These are phyloP conservation scores for Isoetes taiwanensis DNA, from an alignment of 75 land plant species.

Conservation along the genomic window DNA sequence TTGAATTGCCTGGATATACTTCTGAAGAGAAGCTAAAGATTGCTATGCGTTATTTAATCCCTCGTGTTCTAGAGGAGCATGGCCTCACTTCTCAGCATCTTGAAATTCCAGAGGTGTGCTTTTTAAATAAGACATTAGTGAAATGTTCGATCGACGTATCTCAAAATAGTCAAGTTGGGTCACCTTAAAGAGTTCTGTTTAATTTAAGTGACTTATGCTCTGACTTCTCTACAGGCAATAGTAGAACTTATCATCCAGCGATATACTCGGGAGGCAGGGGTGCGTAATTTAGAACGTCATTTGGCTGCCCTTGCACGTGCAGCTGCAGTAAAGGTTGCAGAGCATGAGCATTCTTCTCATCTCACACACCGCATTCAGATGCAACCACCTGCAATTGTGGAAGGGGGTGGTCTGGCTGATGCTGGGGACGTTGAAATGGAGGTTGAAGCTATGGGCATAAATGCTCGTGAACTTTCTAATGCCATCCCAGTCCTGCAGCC, in stretches of 20 bases:
- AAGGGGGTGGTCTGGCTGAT: conserved; percentile 55
- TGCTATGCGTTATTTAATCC: conserved; percentile 85
- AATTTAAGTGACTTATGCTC: not conserved
- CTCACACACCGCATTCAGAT: conserved; percentile 28
- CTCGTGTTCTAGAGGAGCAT: conserved; percentile 89
- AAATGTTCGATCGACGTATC: not conserved
- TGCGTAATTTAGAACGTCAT: conserved; percentile 77
- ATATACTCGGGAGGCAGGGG: conserved; percentile 97
- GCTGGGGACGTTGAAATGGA: conserved; percentile 85
- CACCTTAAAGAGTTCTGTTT: not conserved
- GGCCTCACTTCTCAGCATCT: conserved; percentile 62
- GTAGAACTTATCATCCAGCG: conserved; percentile 80
- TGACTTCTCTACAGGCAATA: conserved; percentile 32
- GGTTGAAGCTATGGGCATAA: conserved; percentile 63
- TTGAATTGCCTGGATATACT: conserved; percentile 92
- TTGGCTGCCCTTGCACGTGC: conserved; percentile 95
- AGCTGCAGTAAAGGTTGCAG: conserved; percentile 85
- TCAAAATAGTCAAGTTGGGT: not conserved
- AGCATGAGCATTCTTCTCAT: conserved; percentile 38
- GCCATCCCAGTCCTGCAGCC: conserved; percentile 30
- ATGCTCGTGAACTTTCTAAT: conserved; percentile 48
- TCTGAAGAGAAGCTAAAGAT: conserved; percentile 83
- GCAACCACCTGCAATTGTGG: conserved; percentile 35
- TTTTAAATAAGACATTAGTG: not conserved
- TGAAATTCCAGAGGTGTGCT: conserved; percentile 79